A percentile compares a stretch with the other conserved stretches of the same genome.
These are phyloP conservation scores for Leishmania amazonensis DNA, from an alignment of 208 protist genomes.

Conservation along the genomic window DNA sequence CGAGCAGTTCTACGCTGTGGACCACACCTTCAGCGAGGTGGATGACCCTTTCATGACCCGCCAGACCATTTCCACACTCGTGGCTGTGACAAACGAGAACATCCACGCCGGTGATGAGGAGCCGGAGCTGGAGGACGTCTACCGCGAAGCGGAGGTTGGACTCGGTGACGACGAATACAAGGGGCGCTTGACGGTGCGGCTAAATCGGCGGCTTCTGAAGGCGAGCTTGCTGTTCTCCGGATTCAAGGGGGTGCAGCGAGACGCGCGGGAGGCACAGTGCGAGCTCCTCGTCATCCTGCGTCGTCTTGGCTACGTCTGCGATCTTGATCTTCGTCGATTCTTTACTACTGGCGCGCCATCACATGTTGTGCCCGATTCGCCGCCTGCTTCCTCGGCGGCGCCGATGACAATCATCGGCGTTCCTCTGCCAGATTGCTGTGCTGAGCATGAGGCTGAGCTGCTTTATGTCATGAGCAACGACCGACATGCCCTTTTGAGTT, in stretches of 20 bases:
- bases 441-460: slow-evolving; percentile 49
- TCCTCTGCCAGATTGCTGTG: slow-evolving; percentile 33
- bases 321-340: slow-evolving; percentile 34
- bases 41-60: slow-evolving; percentile 56
- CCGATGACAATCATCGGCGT: slow-evolving; percentile 10
- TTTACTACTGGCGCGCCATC: not conserved
- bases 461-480: slow-evolving; percentile 15
- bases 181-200: slow-evolving; percentile 15
- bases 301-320: slow-evolving; percentile 72
- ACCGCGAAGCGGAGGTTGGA: slow-evolving; percentile 28
- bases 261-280: slow-evolving; percentile 61
- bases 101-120: slow-evolving; percentile 23
- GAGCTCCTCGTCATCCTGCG: slow-evolving; percentile 67
- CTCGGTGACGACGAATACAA: slow-evolving; percentile 3
- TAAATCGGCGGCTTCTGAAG: slow-evolving; percentile 30
- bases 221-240: slow-evolving; percentile 56
- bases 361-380: not conserved
- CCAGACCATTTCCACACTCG: slow-evolving; percentile 27
- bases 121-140: slow-evolving; percentile 26
- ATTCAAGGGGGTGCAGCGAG: slow-evolving; percentile 42
- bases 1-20: slow-evolving; percentile 59
- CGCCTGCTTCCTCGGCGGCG: not conserved
- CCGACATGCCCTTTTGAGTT: slow-evolving; percentile 27
- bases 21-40: slow-evolving; percentile 48
- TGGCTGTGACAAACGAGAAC: slow-evolving; percentile 35